Conservation (phyloP, 2,329 filamentous ascomycete genomes). For the Xylaria sp. region DNA sequence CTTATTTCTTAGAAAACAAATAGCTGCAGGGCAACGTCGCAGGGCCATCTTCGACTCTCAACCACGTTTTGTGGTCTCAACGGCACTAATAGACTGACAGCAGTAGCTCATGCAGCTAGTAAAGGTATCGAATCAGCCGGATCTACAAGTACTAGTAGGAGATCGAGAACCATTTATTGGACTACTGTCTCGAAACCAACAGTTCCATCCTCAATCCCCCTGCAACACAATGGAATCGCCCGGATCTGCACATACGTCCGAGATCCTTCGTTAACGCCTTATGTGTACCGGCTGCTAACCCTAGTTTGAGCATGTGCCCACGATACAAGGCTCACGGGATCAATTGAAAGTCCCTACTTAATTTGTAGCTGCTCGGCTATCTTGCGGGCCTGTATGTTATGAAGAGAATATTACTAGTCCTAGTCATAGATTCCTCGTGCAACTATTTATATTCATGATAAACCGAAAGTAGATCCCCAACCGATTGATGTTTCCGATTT, state of each 20-base stretch:
- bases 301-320: not conserved
- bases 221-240: not conserved
- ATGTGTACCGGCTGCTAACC: not conserved
- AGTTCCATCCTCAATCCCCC: constrained; percentile 3
- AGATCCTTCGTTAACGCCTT: constrained; percentile 5
- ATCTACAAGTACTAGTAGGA: constrained; percentile 7
- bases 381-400: too few species aligned
- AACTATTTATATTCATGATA: not conserved
- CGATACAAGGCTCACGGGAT: not conserved
- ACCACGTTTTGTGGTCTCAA: not conserved
- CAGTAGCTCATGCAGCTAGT: not conserved
- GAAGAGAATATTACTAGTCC: not conserved
- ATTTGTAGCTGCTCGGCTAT: too few species aligned
- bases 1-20: not conserved
- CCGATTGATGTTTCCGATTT: not conserved
- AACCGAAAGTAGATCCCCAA: not conserved
- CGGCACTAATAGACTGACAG: not conserved
- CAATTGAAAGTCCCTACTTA: not conserved
- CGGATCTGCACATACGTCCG: constrained; percentile 11
- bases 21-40: not conserved
- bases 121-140: constrained; percentile 1
- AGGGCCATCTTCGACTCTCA: not conserved
- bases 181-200: constrained; percentile 3
- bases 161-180: not conserved
- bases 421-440: not conserved